Percentiles rank a stretch among this genome's conserved stretches.
phyloP scores from a whole-genome alignment of 1,139 yeast genomes.

The Zygoascus meyerae region DNA sequence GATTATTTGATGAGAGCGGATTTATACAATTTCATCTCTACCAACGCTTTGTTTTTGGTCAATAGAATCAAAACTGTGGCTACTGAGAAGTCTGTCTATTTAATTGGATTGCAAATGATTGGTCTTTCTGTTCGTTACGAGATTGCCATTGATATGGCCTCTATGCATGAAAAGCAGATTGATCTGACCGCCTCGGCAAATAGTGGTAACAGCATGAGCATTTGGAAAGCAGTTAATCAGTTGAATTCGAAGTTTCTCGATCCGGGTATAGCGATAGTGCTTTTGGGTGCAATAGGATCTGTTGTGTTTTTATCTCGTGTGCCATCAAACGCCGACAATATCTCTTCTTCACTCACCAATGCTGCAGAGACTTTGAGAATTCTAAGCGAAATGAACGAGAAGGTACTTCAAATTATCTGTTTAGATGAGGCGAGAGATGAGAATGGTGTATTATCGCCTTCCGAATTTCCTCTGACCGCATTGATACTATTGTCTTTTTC shows the following conservation, averaged over 20 bases:
- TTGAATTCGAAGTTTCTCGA: not conserved
- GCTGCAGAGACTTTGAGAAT: not conserved
- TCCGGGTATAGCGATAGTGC: not conserved
- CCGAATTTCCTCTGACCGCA: not conserved
- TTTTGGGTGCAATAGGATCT: conserved; percentile 1
- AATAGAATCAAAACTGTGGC: not conserved
- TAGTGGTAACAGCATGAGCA: not conserved
- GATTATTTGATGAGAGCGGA: conserved; percentile 7
- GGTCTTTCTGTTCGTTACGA: not conserved
- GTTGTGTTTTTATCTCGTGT: conserved; percentile 1
- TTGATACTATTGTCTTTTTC: conserved; percentile 14
- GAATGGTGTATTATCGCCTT: no score
- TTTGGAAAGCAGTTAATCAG: conserved; percentile 4
- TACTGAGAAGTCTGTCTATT: not conserved
- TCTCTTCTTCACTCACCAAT: not conserved
- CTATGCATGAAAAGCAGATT: not conserved
- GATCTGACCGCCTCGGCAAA: not conserved
- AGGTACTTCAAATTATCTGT: not conserved
- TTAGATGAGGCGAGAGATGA: not conserved
- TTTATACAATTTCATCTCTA: not conserved
- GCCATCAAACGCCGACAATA: not conserved
- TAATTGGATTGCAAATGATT: not conserved
- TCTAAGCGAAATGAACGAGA: conserved; percentile 5
- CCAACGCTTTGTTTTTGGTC: not conserved
- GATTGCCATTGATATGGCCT: conserved; percentile 2